Percentiles rank a stretch among this genome's conserved stretches.
phyloP scores from a whole-genome alignment of 2,329 filamentous ascomycete genomes.

The Fusarium cicatricum region DNA sequence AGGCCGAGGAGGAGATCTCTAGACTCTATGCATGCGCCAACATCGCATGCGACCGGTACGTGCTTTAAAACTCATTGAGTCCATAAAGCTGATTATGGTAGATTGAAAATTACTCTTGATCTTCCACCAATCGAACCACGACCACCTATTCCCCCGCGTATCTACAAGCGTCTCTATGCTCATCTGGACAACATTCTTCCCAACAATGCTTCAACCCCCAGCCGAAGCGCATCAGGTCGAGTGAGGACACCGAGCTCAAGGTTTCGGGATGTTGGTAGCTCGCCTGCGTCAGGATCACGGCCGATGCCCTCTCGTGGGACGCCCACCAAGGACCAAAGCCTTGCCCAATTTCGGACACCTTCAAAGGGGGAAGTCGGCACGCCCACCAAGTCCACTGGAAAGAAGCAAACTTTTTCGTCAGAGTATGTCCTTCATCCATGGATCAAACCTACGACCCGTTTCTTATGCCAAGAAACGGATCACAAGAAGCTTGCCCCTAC shows the following conservation, averaged over 20 bases:
- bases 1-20: slow-evolving; percentile 87
- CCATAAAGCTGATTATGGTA: slow-evolving; percentile 43
- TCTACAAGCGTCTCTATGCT: slow-evolving; percentile 84
- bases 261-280: slow-evolving; percentile 40
- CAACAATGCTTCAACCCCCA: slow-evolving; percentile 45
- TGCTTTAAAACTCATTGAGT: not conserved
- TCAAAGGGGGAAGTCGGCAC: slow-evolving; percentile 44
- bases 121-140: slow-evolving; percentile 79
- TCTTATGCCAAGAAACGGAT: slow-evolving; percentile 67
- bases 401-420: slow-evolving; percentile 36
- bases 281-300: slow-evolving; percentile 41
- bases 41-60: slow-evolving; percentile 85
- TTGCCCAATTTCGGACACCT: slow-evolving; percentile 54
- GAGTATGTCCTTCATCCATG: slow-evolving; percentile 64
- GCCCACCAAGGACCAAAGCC: slow-evolving; percentile 56
- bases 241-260: slow-evolving; percentile 47
- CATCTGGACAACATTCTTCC: slow-evolving; percentile 80
- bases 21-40: slow-evolving; percentile 85
- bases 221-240: slow-evolving; percentile 41
- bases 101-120: slow-evolving; percentile 78
- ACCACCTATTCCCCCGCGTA: slow-evolving; percentile 79
- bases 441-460: slow-evolving; percentile 74
- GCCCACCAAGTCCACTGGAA: slow-evolving; percentile 54
- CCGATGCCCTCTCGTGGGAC: slow-evolving; percentile 53
- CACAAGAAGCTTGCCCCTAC: slow-evolving; percentile 73